Evolutionary conservation across 768 basidiomycete species (phyloP), one percentile per base, ranked within the genome.

Genomic region (Naganishia antarctica): DNA sequence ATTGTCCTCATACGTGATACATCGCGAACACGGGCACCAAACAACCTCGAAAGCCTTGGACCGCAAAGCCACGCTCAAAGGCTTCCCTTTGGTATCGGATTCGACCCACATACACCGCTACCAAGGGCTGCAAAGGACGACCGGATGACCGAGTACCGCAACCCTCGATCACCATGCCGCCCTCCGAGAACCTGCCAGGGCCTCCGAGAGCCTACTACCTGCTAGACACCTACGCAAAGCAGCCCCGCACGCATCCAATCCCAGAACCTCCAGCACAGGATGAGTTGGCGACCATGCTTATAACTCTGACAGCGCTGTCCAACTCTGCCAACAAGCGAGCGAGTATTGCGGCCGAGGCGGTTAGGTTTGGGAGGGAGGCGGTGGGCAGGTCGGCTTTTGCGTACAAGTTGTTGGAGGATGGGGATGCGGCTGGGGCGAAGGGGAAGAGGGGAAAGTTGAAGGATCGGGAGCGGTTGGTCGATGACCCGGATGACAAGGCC

Each of bases 301-400:
- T 57, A 16, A 40, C 53, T 21, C 23, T 57, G 34, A 25, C 18
- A 18, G 32, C 53, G 32, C 53, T 57, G 11, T n/a, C 32, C 21
- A 57, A 57, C 26, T 37, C 53, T 15, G 53, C 53, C 21, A 37
- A 4, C n/a, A 57, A 25, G 16, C 32, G 53, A 6, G 53, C 53
- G 1, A 57, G 40, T 11, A 26, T 6, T 37, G 53, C 53, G 11
- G 53, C 37, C 13, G 53, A 57, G 12, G 53, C 53, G 21, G 34
- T 57, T 25, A 57, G 37, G 37, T 25, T 57, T 29, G 53, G 34
- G 6, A 32, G 53, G 37, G 53, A 57, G 23, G 40, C 34, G 21
- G 37, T 57, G 53, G 37, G 11, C 34, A 37, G 37, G 53, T 57
- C 53, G 31, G 50, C 50, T n/a, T 51, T 16, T 34, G 50, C 50